Base-by-base conservation (phyloP, 1,139 yeast genomes). In the Hemisphaericaspora subhashii region DNA sequence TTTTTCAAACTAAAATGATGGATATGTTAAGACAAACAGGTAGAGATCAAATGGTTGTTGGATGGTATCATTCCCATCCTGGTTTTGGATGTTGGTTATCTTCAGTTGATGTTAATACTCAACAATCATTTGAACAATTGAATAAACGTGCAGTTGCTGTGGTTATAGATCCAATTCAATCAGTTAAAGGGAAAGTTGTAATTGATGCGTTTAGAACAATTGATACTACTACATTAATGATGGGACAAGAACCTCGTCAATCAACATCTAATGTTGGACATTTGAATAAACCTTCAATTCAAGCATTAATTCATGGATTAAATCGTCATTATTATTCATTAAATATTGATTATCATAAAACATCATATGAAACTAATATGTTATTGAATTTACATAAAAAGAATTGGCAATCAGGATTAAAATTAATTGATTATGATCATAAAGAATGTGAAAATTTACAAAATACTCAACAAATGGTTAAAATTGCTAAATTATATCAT, bases 31-130 rank as follows among this genome's bases (percentile, higher is more conserved):
- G 88, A 65, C 98, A 94, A 63, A 94, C 98, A 1, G 99, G 99
- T 17, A 79, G 98, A 64, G 98, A 88, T 66, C 96, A 90, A 62
- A 89, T 88, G 88, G 98, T 94, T 50, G 98, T 90, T 36, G 98
- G 98, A 31, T 90, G 98, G 99, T 94, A 94, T 70, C 99, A 92
- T 60, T 90, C 98, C 20, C 98, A 92, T 66, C 98, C 98, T 2
- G 98, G 98, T 15, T 92, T 90, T 61, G 98, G 98, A n/a, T 92
- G 98, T 70, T 92, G 98, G 98, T 76, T 92, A 54, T 89, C 97
- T 6, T 83, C 94, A 17, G 98, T 92, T 30, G 99, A 92, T 77
- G 95, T 94, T 43, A 89, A 89, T 60, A 92, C 99, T 2, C 99
- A 92, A 58, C 96, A 92, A 61, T 86, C 96, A 33, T 94, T 92